Conservation (phyloP, 2,329 filamentous ascomycete genomes). For the Pseudogymnoascus sp. region DNA sequence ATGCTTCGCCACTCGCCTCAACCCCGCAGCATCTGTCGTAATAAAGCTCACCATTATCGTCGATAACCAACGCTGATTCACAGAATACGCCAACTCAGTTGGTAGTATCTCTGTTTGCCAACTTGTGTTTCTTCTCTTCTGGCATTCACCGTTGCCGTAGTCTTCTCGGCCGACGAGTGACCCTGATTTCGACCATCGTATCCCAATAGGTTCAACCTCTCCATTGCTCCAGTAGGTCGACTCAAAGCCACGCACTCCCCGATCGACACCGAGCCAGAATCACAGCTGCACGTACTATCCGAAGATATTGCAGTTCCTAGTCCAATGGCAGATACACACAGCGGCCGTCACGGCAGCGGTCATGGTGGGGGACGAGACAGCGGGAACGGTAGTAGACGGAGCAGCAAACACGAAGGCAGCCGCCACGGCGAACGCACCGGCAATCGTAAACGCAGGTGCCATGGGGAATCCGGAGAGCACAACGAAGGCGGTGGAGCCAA, state of each 20-base stretch:
- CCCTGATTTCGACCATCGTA: not conserved
- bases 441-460: not conserved
- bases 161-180: not conserved
- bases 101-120: not conserved
- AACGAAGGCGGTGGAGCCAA: not conserved
- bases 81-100: not conserved
- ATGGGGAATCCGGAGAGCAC: not conserved
- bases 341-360: not conserved
- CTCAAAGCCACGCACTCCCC: not conserved
- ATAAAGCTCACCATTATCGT: not conserved
- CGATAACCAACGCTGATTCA: not conserved
- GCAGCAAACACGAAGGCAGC: not conserved
- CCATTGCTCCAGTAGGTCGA: not conserved
- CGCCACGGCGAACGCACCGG: not conserved
- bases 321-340: not conserved
- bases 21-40: not conserved
- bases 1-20: not conserved
- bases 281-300: not conserved
- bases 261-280: not conserved
- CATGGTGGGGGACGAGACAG: not conserved
- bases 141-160: not conserved
- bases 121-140: not conserved
- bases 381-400: not conserved
- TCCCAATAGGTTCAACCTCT: not conserved
- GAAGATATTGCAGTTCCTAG: not conserved